These are phyloP conservation scores for Arxiozyma slooffiae DNA, from an alignment of 1,139 yeast species.

Conservation along the genomic window DNA sequence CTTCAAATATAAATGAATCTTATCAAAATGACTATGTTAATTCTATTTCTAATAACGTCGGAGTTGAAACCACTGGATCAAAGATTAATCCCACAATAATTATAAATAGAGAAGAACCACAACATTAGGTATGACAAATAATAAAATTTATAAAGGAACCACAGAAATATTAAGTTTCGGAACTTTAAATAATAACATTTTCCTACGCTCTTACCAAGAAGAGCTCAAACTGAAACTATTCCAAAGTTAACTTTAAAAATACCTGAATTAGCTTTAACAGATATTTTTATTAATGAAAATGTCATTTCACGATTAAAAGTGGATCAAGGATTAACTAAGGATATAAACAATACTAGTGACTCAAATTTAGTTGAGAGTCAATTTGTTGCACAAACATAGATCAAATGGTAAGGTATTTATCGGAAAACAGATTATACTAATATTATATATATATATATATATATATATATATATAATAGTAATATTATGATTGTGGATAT, in stretches of 20 bases:
- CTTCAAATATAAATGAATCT: neutral
- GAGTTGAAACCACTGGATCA: neutral
- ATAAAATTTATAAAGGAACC: neutral
- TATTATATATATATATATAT: neutral
- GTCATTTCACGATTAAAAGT: neutral
- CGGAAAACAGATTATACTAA: neutral
- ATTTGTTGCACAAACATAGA: neutral
- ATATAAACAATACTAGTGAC: neutral
- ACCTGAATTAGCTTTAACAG: slow-evolving; percentile 20
- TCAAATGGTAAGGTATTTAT: neutral
- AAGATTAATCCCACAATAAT: slow-evolving; percentile 23
- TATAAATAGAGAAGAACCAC: slow-evolving; percentile 27
- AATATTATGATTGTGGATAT: neutral
- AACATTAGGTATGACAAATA: slow-evolving; percentile 11
- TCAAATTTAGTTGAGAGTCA: neutral
- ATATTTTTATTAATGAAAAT: slow-evolving; percentile 25
- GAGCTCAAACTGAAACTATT: neutral
- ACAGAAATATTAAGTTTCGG: neutral
- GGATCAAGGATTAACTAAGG: neutral
- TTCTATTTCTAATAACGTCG: neutral
- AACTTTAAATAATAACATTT: neutral
- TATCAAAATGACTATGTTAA: neutral
- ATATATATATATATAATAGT: neutral
- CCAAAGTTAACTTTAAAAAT: slow-evolving; percentile 6
- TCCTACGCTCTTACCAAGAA: neutral